Percentiles rank a stretch among this genome's conserved stretches.
phyloP scores from a whole-genome alignment of 257 asterid genomes.

The Solanum dulcamara region DNA sequence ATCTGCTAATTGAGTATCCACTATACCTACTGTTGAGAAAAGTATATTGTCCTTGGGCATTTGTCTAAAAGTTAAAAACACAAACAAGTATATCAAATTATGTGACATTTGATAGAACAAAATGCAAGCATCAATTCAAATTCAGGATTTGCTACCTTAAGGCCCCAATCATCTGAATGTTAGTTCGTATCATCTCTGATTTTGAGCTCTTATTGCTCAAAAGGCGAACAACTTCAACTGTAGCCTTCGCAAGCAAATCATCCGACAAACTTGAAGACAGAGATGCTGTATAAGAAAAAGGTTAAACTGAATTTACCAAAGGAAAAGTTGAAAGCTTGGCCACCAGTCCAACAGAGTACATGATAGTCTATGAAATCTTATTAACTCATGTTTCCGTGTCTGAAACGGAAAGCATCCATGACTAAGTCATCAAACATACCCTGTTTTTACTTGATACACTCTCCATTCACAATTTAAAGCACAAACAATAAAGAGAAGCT shows the following conservation, averaged over 20 bases:
- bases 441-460: not conserved
- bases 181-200: slow-evolving; percentile 83
- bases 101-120: not conserved
- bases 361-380: not conserved
- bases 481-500: not conserved
- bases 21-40: not conserved
- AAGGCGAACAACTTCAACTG: slow-evolving; percentile 66
- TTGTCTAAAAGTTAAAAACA: not conserved
- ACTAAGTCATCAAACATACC: not conserved
- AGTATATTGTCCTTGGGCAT: not conserved
- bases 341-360: not conserved
- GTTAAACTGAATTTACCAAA: not conserved
- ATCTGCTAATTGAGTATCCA: not conserved
- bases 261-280: slow-evolving; percentile 96
- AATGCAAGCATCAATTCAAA: not conserved
- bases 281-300: slow-evolving; percentile 50
- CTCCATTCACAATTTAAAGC: not conserved
- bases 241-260: slow-evolving; percentile 88
- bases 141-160: slow-evolving; percentile 43
- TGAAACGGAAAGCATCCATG: not conserved
- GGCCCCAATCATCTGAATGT: slow-evolving; percentile 98
- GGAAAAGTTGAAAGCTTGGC: not conserved
- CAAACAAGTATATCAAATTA: not conserved
- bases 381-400: not conserved
- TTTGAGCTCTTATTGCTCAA: slow-evolving; percentile 50